Conservation (phyloP, 441 rosid genomes). For the Pelargonium cotyledonis region DNA sequence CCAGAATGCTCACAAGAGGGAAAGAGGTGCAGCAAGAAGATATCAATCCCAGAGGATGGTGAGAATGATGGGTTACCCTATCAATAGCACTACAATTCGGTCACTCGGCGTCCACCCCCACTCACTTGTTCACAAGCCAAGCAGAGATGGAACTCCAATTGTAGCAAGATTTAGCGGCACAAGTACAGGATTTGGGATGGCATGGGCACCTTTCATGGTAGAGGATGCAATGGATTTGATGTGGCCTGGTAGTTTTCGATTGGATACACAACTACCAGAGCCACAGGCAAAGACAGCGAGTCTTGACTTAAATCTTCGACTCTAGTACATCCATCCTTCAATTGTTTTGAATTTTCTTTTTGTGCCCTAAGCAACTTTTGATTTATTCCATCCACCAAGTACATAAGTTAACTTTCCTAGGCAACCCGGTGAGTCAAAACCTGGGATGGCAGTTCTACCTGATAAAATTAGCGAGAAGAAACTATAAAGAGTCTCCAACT, state of each 20-base stretch:
- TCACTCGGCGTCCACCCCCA: conserved; percentile 59
- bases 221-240: conserved; percentile 41
- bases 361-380: conserved; percentile 13
- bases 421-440: conserved; percentile 17
- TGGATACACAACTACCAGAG: conserved; percentile 36
- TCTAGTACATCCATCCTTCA: conserved; percentile 27
- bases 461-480: conserved; percentile 18
- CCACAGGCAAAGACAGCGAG: conserved; percentile 34
- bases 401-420: conserved; percentile 27
- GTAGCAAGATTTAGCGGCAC: conserved; percentile 40
- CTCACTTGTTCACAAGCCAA: conserved; percentile 48
- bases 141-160: conserved; percentile 36
- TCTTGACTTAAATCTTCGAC: conserved; percentile 66
- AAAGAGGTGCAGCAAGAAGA: conserved; percentile 64
- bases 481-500: conserved; percentile 15
- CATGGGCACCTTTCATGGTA: conserved; percentile 33
- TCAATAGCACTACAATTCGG: conserved; percentile 29
- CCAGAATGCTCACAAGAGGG: conserved; percentile 79
- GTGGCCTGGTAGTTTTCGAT: conserved; percentile 75
- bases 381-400: conserved; percentile 25
- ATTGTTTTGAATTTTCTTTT: conserved; percentile 19
- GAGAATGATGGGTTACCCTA: conserved; percentile 41
- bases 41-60: conserved; percentile 58
- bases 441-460: conserved; percentile 18
- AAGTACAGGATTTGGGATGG: conserved; percentile 25